Base-by-base conservation (phyloP, 768 basidiomycete genomes). In the Boletus patriciae region DNA sequence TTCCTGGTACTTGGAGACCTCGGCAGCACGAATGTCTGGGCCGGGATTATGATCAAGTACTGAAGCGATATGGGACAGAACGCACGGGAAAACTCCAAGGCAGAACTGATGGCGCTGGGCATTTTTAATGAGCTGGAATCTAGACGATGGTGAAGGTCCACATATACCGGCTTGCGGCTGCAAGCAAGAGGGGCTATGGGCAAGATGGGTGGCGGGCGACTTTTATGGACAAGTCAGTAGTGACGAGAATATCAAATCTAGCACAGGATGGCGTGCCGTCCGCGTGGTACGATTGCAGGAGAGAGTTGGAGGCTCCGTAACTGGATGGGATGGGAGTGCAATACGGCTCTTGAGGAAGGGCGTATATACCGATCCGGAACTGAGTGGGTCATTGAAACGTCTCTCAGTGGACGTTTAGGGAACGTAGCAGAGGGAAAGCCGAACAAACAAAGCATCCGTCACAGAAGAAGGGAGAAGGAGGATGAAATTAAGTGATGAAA, bases 171-270 rank as follows among this genome's bases (percentile, higher is more conserved):
- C 67, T 61, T 60, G 62, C 65, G 44, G 57, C 16, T 40, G 61
- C 67, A 62, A 62, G 69, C 62, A 31, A 62, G 64, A 64, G 69
- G 69, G 69, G 68, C 67, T 63, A 67, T 65, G 69, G 69, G 69
- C 69, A 71, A 65, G 67, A 64, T 41, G 60, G 61, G 59, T 57
- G 58, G 50, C 43, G 57, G 54, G 43, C 38, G 62, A 60, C 61
- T 67, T 68, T 66, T 70, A 69, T 62, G 61, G 64, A 42, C 48
- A 49, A 47, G 53, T 37, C 36, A 45, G 50, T 15, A 55, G 33
- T 52, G 57, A 46, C 46, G 21, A 60, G 55, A 70, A 70, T 70
- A 70, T 69, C 62, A 71, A 70, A 70, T 70, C 68, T 61, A 19
- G 58, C 69, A 70, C 69, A 70, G 69, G 69, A 42, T 62, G 55